phyloP scores from a whole-genome alignment of 176 grass and related monocot genomes.

The Alloteropsis semialata region DNA sequence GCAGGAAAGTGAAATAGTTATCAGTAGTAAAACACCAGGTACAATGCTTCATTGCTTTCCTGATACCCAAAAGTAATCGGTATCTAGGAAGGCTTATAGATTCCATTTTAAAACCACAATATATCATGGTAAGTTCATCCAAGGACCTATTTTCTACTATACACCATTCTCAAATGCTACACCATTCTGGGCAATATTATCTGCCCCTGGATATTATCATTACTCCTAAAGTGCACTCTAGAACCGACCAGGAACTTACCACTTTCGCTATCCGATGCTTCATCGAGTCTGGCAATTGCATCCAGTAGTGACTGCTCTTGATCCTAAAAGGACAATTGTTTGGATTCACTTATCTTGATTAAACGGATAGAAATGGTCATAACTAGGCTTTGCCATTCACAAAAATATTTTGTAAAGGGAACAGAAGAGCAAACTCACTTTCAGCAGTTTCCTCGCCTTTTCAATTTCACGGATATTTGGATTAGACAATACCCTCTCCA shows the following conservation, averaged over 20 bases:
- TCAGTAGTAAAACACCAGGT: not conserved
- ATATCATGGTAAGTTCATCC: not conserved
- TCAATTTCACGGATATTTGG: slow-evolving; percentile 80
- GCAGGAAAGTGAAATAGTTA: slow-evolving; percentile 9
- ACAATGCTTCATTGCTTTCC: not conserved
- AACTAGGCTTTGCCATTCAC: slow-evolving; percentile 6
- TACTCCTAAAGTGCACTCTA: slow-evolving; percentile 10
- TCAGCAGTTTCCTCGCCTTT: slow-evolving; percentile 80
- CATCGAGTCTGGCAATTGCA: slow-evolving; percentile 88
- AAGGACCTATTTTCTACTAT: not conserved
- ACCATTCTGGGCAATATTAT: not conserved
- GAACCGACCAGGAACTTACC: slow-evolving; percentile 43
- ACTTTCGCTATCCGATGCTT: slow-evolving; percentile 83
- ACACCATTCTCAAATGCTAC: not conserved
- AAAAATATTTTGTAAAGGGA: not conserved
- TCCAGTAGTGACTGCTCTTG: slow-evolving; percentile 93
- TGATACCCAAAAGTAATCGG: not conserved
- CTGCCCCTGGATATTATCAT: not conserved
- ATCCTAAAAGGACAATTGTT: slow-evolving; percentile 51
- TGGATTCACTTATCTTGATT: slow-evolving; percentile 11
- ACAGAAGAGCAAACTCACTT: slow-evolving; percentile 50
- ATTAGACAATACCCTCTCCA: slow-evolving; percentile 84
- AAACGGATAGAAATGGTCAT: slow-evolving; percentile 4
- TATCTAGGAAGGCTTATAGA: not conserved
- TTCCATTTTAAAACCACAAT: not conserved